Evolutionary conservation across 2,329 filamentous ascomycete species (phyloP).

Genomic region (Botrytis byssoidea): DNA sequence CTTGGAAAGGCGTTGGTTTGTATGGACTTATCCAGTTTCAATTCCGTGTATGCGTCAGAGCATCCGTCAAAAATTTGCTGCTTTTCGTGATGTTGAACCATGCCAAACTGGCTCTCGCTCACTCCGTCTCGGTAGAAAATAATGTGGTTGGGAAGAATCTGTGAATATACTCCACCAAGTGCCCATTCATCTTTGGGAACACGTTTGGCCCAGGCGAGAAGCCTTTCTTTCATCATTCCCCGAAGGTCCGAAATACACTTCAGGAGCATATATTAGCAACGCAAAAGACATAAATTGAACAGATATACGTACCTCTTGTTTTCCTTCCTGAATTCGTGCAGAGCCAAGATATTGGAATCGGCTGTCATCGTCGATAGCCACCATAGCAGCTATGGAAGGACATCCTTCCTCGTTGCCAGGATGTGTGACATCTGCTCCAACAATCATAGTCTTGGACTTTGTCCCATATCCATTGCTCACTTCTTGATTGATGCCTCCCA

Average conservation of each 20-base stretch:
- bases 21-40: not conserved
- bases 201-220: not conserved
- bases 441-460: not conserved
- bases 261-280: not conserved
- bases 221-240: not conserved
- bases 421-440: constrained; percentile 10
- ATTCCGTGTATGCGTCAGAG: not conserved
- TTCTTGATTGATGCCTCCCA: not conserved
- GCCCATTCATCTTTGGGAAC: no score
- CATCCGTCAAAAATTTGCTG: not conserved
- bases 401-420: not conserved
- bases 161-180: not conserved
- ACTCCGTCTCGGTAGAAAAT: constrained; percentile 4
- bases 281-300: not conserved
- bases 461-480: not conserved
- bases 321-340: not conserved
- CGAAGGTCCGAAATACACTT: not conserved
- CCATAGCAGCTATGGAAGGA: not conserved
- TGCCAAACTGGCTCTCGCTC: not conserved
- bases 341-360: not conserved
- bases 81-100: not conserved
- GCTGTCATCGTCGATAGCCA: not conserved
- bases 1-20: no score
- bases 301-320: not conserved
- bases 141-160: not conserved